These are phyloP conservation scores for Sideroxylon spinosum DNA, from an alignment of 179 eudicot genomes.

Conservation along the genomic window DNA sequence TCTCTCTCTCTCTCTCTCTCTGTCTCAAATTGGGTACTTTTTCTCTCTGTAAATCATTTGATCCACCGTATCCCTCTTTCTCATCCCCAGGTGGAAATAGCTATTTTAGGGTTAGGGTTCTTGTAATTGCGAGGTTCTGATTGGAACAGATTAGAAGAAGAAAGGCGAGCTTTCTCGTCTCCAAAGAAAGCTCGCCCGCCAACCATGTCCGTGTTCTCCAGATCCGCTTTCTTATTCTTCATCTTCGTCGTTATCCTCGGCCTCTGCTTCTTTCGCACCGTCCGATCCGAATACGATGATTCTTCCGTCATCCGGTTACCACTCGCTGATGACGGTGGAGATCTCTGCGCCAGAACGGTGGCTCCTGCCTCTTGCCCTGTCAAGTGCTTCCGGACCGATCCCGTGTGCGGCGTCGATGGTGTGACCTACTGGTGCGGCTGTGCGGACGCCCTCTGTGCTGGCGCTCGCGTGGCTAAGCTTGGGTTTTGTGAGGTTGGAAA, in stretches of 20 bases:
- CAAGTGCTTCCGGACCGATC: constrained; percentile 78
- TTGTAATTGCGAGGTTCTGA: background rate
- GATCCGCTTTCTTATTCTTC: constrained; percentile 19
- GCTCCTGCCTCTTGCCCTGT: constrained; percentile 55
- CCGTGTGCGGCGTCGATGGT: constrained; percentile 87
- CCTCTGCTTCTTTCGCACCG: constrained; percentile 20
- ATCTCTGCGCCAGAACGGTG: constrained; percentile 32
- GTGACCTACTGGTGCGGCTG: constrained; percentile 99
- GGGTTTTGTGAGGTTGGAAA: constrained; percentile 77
- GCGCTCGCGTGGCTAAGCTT: constrained; percentile 51
- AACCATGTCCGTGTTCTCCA: constrained; percentile 1
- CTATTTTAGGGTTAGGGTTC: background rate
- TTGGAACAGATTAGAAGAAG: background rate
- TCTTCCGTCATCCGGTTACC: constrained; percentile 36
- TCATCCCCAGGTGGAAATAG: too few relatives aligned
- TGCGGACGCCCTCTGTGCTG: constrained; percentile 73
- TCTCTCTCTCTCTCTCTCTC: background rate
- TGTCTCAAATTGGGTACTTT: too few relatives aligned
- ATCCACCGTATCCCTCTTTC: background rate
- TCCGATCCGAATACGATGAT: constrained; percentile 24
- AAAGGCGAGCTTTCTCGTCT: constrained; percentile 11
- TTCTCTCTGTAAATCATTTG: background rate
- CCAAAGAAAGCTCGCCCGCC: constrained; percentile 18
- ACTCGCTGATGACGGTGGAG: constrained; percentile 10
- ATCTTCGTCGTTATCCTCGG: constrained; percentile 24